Evolutionary conservation across 1,139 yeast genomes (phyloP), one percentile per base, ranked within the genome.

Genomic region (Lodderomyces jiufengensis): DNA sequence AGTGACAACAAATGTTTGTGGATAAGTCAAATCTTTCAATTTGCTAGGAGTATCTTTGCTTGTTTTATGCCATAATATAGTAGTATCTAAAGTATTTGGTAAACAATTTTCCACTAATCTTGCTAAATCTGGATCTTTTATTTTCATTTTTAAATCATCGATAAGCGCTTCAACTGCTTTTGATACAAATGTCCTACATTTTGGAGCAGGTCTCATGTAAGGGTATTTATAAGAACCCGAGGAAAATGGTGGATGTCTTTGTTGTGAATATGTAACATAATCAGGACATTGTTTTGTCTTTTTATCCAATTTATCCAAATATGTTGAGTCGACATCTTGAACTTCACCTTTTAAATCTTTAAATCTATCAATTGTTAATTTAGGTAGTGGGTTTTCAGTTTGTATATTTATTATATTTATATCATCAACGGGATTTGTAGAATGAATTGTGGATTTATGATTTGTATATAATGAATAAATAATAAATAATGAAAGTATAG

Each of bases 51-150:
- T 24, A 9, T 25, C 12, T 8, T 25, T 23, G 9, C 40, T 39
- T 15, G 20, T 7, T 24, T 56, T 51, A 54, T 83, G 87, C 87
- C 90, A 87, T 39, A 84, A 65, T 33, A 87, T 77, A 0, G 96
- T 86, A 0, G 96, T 87, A 51, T 87, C 96, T 35, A 88, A 63
- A 0, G 96, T 87, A 52, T 88, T 88, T 7, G 96, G 96, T 42
- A 87, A 72, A 38, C 94, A 74, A 53, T 87, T 87, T 51, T 86
- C 95, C 47, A 87, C 73, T 42, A 87, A 59, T 36, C 94, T 63
- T 2, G 84, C 85, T 36, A 87, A 60, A 54, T 87, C 95, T 0
- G 72, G 73, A 50, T 81, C 80, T 26, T 57, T 55, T 14, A 84
- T 64, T 47, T 72, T 70, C 3, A 34, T 28, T 36, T 62, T 73